Base-by-base conservation (phyloP, 176 grass and related monocot species). In the Saccharum spontaneum region DNA sequence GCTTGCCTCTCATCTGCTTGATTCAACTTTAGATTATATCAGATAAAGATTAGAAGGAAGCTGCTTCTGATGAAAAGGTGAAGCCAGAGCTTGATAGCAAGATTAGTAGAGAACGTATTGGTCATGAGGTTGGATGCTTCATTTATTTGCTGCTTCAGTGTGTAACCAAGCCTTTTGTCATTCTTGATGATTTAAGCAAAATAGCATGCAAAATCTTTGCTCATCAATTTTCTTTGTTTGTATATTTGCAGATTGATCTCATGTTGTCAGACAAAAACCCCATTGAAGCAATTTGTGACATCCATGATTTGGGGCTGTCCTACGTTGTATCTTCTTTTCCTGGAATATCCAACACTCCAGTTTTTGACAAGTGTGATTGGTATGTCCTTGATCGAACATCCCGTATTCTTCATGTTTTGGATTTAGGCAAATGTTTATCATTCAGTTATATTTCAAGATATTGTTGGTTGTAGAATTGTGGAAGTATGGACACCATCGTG, bases 71-170 rank as follows among this genome's bases (percentile, higher is more conserved):
- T 87, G 89, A 89, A 82, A 85, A 89, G 68, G 96, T 95, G 79
- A 93, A 91, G 66, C 78, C 83, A 79, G 89, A 94, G 88, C 86
- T 94, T 86, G 93, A 85, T 37, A 88, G 70, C 80, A 98, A 98
- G 90, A 95, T 98, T 69, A 98, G 96, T 78, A 90, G 88, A 90
- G 96, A 95, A 80, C 91, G 93, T 71, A 93, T 98, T 49, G 96
- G 96, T 76, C 89, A 98, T 16, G 96, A 98, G 83, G 96, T 98
- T 75, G 92, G 81, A 81, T 82, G 71, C 77, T 38, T 28, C 34
- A 20, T 65, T 72, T 67, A 20, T 43, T 67, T 81, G 45, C 46
- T 49, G 28, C 17, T 66, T 82, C 73, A 44, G 34, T 67, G 3
- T 83, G 30, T 12, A 44, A 73, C 34, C 10, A 67, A 16, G 54